Base-by-base conservation (phyloP, 495 filamentous ascomycete species). In the Lasiosphaeriaceae sp. region DNA sequence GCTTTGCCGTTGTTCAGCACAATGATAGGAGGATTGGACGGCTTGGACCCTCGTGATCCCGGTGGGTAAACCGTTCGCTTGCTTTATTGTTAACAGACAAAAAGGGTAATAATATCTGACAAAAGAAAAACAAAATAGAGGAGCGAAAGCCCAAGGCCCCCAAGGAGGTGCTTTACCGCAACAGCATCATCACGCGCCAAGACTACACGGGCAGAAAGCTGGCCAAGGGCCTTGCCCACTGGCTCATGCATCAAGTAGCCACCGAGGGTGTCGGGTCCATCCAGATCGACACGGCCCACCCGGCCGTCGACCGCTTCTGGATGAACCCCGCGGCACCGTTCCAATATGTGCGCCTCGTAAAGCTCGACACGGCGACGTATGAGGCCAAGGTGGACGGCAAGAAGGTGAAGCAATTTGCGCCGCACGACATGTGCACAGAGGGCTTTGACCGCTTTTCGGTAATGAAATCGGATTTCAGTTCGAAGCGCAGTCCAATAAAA, bases 181-280 rank as follows among this genome's bases (percentile, higher is more conserved):
- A 64, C 48, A 72, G 69, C 2, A 80, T 74, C 19, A 54, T 58
- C 23, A 76, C 74, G 23, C 69, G 72, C 34, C 69, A 72, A 34
- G 68, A 67, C 16, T 65, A 69, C 1, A 29, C 31, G 6, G 68
- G 69, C 4, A 43, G 39, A n/a, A 43, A 41, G 12, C 34, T 78
- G 11, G 76, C 76, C 68, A 70, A 64, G 43, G 51, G 53, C 44
- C 17, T 67, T 53, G 71, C 75, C 39, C 57, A 70, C 29, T 69
- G 63, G 51, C 41, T 75, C 56, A 76, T 80, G 74, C 47, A 58
- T 6, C 58, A 71, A 20, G 68, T 67, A 0, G 70, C 60, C 9
- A 46, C 19, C 26, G 47, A 54, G 52, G 73, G 77, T 7, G 76
- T 66, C 47, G 55, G 65, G 19, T 67, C 49, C 7, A 71, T 75